Percentiles rank a stretch among this genome's conserved stretches.
Conservation (phyloP, 2,329 filamentous ascomycete species). For the Myrmaecium sp. region DNA sequence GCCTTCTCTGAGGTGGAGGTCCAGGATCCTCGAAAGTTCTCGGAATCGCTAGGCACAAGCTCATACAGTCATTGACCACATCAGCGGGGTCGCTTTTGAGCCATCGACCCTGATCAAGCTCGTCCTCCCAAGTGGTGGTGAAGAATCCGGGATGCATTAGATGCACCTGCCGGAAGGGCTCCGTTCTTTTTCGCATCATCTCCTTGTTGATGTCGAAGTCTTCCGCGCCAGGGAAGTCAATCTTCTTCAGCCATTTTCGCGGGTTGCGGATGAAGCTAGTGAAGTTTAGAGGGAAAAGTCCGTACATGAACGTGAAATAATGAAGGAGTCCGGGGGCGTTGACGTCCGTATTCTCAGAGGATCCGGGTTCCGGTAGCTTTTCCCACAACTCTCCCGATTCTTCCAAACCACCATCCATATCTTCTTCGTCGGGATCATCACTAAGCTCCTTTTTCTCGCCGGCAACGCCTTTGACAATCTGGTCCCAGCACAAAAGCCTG, state of each 20-base stretch:
- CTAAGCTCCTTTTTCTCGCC: constrained; percentile 6
- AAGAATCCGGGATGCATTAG: constrained; percentile 75
- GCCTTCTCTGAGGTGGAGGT: constrained; percentile 27
- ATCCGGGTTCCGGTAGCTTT: constrained; percentile 43
- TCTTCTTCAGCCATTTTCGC: constrained; percentile 58
- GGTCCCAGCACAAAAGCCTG: constrained; percentile 63
- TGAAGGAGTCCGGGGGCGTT: constrained; percentile 48
- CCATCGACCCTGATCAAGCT: constrained; percentile 64
- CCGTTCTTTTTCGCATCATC: constrained; percentile 59
- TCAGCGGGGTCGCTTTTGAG: constrained; percentile 65
- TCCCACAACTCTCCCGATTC: constrained; percentile 39
- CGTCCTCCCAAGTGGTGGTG: constrained; percentile 59
- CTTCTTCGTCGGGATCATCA: constrained; percentile 9
- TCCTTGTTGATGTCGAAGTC: constrained; percentile 64
- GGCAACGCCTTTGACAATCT: constrained; percentile 18
- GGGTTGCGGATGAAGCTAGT: constrained; percentile 76
- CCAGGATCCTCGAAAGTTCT: constrained; percentile 26
- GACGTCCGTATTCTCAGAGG: constrained; percentile 23
- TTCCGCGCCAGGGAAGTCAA: constrained; percentile 51
- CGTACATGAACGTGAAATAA: constrained; percentile 71
- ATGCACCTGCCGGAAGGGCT: constrained; percentile 56
- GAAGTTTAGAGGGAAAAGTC: constrained; percentile 70
- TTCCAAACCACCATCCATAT: constrained; percentile 21
- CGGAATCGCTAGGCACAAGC: constrained; percentile 37
- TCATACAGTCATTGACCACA: constrained; percentile 64